Evolutionary conservation across 1,284 basidiomycete genomes (phyloP).

Genomic region (Pseudozyma tsukubaensis): DNA sequence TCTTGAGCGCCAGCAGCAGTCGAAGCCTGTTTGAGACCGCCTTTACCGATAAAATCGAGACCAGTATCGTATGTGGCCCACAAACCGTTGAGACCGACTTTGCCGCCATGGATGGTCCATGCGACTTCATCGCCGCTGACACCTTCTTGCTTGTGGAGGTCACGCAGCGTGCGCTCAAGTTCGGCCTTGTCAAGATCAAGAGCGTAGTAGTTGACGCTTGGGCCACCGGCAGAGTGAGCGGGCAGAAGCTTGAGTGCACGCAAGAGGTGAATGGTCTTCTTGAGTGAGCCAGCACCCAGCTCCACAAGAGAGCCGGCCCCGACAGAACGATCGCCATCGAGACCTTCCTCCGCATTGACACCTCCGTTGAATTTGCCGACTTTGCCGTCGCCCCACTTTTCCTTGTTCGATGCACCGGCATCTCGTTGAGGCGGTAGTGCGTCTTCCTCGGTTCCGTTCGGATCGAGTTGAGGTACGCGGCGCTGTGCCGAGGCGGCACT

Average conservation of each 20-base stretch:
- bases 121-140: constrained; percentile 74
- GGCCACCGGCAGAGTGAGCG: constrained; percentile 58
- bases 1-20: constrained; percentile 24
- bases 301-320: constrained; percentile 52
- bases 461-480: constrained; percentile 68
- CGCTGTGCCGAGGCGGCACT: not conserved
- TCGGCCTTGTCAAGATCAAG: constrained; percentile 90
- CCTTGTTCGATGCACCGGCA: constrained; percentile 49
- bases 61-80: constrained; percentile 91
- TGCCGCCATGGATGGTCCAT: constrained; percentile 57
- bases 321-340: constrained; percentile 70
- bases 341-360: constrained; percentile 72
- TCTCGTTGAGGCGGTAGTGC: constrained; percentile 27
- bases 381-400: constrained; percentile 74
- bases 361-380: constrained; percentile 79
- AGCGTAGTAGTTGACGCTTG: constrained; percentile 86
- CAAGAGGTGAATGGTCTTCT: constrained; percentile 83
- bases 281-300: constrained; percentile 58
- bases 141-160: constrained; percentile 72
- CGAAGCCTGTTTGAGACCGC: constrained; percentile 67
- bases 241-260: constrained; percentile 74
- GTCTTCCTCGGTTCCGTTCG: constrained; percentile 30
- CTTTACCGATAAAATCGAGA: constrained; percentile 71
- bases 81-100: constrained; percentile 73
- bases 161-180: constrained; percentile 81